These are phyloP conservation scores for Fonsecaea nubica DNA, from an alignment of 2,329 filamentous ascomycete species.

Conservation along the genomic window DNA sequence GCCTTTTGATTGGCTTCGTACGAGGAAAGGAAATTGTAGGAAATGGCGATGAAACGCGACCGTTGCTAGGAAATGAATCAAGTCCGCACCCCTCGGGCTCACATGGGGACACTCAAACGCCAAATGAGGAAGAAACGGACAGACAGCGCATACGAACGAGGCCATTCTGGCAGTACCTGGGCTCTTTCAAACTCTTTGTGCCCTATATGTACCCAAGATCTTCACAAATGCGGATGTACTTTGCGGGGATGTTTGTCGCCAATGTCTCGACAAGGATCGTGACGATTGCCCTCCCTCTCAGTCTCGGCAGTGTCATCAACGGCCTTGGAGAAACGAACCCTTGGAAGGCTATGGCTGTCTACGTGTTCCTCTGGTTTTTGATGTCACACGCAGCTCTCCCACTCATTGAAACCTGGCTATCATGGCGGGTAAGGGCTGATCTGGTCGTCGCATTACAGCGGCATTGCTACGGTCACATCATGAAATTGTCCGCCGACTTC, in stretches of 20 bases:
- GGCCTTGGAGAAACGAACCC: conserved; percentile 64
- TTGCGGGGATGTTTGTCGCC: conserved; percentile 70
- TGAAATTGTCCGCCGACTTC: conserved; percentile 73
- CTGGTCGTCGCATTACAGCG: conserved; percentile 65
- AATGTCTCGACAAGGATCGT: conserved; percentile 74
- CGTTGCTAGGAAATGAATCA: conserved; percentile 49
- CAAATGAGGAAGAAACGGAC: conserved; percentile 65
- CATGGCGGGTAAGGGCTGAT: conserved; percentile 63
- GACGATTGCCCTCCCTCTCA: conserved; percentile 78
- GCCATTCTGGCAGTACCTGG: conserved; percentile 69
- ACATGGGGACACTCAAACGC: conserved; percentile 60
- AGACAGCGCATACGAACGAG: conserved; percentile 30
- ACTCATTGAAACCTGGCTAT: conserved; percentile 59
- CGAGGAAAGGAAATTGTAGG: not conserved
- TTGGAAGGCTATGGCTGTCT: conserved; percentile 61
- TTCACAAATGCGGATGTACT: conserved; percentile 69
- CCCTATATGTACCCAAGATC: conserved; percentile 80
- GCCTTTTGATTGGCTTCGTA: not conserved
- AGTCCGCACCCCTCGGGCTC: conserved; percentile 57
- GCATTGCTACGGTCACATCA: conserved; percentile 70
- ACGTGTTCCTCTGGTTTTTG: conserved; percentile 57
- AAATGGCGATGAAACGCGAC: conserved; percentile 40
- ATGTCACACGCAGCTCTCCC: conserved; percentile 60
- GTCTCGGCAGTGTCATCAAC: conserved; percentile 80
- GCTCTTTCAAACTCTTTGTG: conserved; percentile 75